These are phyloP conservation scores for Alternaria gaisen DNA, from an alignment of 2,329 filamentous ascomycete genomes.

Conservation along the genomic window DNA sequence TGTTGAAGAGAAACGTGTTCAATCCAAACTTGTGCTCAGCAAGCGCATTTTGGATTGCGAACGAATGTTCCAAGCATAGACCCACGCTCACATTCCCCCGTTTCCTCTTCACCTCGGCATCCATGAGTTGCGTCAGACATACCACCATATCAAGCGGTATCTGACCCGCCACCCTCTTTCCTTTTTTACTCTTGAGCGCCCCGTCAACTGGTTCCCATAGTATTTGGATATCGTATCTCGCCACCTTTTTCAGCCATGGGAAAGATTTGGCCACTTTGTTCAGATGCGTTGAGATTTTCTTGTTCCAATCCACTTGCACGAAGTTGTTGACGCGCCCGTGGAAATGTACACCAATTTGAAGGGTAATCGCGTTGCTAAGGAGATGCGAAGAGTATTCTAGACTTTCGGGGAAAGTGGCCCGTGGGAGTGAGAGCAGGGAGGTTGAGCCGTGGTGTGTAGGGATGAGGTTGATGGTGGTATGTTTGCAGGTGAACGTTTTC, in stretches of 20 bases:
- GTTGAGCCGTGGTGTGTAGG: constrained; percentile 35
- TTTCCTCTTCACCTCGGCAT: constrained; percentile 20
- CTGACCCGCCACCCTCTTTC: constrained; percentile 24
- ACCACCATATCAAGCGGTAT: constrained; percentile 31
- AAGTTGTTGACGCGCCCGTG: constrained; percentile 38
- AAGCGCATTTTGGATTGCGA: constrained; percentile 19
- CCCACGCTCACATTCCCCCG: constrained; percentile 23
- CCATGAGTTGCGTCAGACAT: constrained; percentile 27
- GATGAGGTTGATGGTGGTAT: constrained; percentile 34
- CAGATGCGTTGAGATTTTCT: constrained; percentile 32
- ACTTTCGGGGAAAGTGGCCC: constrained; percentile 32
- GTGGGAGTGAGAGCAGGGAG: constrained; percentile 31
- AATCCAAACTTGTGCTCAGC: constrained; percentile 25
- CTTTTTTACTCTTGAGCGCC: constrained; percentile 23
- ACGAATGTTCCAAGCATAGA: constrained; percentile 21
- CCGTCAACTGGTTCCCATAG: constrained; percentile 34
- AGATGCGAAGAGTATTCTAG: constrained; percentile 38
- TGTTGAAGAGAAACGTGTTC: constrained; percentile 15
- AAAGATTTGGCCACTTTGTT: constrained; percentile 34
- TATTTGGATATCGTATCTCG: constrained; percentile 35
- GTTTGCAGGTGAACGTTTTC: constrained; percentile 38
- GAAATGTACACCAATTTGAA: constrained; percentile 37
- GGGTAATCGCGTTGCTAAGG: constrained; percentile 26
- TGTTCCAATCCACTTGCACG: constrained; percentile 39
- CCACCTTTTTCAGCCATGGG: constrained; percentile 37